Conservation (phyloP, 1,284 basidiomycete species). For the Fomitopsis palustris region DNA sequence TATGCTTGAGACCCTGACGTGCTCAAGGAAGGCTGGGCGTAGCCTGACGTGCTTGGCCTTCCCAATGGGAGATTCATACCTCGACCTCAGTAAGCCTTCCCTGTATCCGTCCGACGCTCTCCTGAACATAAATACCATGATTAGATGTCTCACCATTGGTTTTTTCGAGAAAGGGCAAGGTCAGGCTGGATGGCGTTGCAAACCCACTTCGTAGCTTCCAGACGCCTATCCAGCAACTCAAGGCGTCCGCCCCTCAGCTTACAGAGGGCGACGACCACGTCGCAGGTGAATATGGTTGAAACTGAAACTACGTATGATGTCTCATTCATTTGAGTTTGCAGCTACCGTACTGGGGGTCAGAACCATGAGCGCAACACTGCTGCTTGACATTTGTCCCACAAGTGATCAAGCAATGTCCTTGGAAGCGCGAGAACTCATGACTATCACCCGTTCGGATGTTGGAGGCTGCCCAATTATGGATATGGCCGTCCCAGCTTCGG, state of each 20-base stretch:
- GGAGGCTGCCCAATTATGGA: constrained; percentile 43
- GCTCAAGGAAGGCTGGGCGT: constrained; percentile 24
- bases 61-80: constrained; percentile 56
- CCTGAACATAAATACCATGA: neutral
- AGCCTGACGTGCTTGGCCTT: constrained; percentile 43
- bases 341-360: constrained; percentile 18
- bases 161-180: constrained; percentile 23
- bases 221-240: constrained; percentile 41
- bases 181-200: constrained; percentile 40
- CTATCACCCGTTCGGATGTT: constrained; percentile 36
- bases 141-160: constrained; percentile 50
- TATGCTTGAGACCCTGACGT: constrained; percentile 39
- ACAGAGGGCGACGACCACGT: constrained; percentile 3
- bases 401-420: neutral
- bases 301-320: too few species aligned
- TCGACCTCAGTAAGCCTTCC: constrained; percentile 54
- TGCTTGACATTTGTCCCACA: constrained; percentile 10
- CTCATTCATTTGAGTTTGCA: too few species aligned
- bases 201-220: constrained; percentile 42
- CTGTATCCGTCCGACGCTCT: neutral
- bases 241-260: constrained; percentile 9
- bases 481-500: constrained; percentile 11
- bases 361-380: constrained; percentile 13
- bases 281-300: neutral
- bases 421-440: constrained; percentile 16